These are phyloP conservation scores for Microdochium paspali DNA, from an alignment of 2,329 filamentous ascomycete genomes.

Conservation along the genomic window DNA sequence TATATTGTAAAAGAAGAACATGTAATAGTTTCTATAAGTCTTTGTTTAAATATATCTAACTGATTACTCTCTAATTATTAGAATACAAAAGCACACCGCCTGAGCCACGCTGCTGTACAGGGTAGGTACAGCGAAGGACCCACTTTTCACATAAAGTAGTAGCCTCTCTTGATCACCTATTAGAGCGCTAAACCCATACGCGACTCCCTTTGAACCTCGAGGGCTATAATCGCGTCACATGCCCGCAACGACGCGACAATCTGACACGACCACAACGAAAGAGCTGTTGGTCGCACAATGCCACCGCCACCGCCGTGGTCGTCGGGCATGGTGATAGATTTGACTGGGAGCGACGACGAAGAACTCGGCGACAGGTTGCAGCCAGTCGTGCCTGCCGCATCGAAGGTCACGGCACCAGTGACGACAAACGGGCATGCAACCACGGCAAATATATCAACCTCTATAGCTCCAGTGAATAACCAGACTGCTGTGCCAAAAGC, in stretches of 20 bases:
- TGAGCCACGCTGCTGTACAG: background rate
- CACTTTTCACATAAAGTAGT: background rate
- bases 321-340: slow-evolving; percentile 6
- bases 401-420: too few species aligned
- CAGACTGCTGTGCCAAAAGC: too few species aligned
- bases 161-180: background rate
- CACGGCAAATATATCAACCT: too few species aligned
- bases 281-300: background rate
- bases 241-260: background rate
- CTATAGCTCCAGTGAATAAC: too few species aligned
- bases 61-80: too few species aligned
- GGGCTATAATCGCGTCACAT: background rate
- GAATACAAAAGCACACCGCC: background rate
- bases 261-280: background rate
- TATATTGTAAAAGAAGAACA: too few species aligned
- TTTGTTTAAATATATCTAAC: too few species aligned
- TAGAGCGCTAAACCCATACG: background rate
- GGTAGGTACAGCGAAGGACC: background rate
- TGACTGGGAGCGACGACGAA: slow-evolving; percentile 7
- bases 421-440: too few species aligned
- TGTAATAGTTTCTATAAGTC: too few species aligned
- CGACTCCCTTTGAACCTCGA: background rate
- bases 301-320: background rate
- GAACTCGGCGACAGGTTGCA: too few species aligned
- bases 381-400: too few species aligned